Base-by-base conservation (phyloP, 169 alveolate species). In the Cryptosporidium viatorum region DNA sequence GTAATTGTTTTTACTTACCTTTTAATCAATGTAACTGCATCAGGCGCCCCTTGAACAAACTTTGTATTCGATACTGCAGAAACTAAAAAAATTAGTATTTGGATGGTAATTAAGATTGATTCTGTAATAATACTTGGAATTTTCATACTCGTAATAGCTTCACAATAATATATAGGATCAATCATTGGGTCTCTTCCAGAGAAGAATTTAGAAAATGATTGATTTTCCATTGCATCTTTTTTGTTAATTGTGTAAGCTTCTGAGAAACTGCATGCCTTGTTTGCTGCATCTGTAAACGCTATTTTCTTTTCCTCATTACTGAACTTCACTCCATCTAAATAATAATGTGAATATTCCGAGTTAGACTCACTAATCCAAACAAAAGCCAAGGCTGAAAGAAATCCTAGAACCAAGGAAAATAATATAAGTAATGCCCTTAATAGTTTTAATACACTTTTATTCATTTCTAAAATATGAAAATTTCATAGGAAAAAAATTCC, bases 191-290 rank as follows among this genome's bases (percentile, higher is more conserved):
- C 52, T 80, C 89, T 59, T 9, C 51, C 68, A 23, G 69, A 33
- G 29, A 80, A 80, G 50, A 80, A 80, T 12, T 8, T n/a, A 21
- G 89, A 31, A 65, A 80, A 80, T 5, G 21, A 14, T 0, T 41
- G 73, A 45, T 62, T 80, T 1, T 67, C 43, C 65, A 62, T 65
- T 9, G 89, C 73, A 41, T 80, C 73, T 16, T 12, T 23, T 41
- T n/a, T 8, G 48, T 80, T 80, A 21, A 80, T 48, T 39, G 41
- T 29, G 10, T 80, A 80, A 62, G 89, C 73, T 65, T 80, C 80
- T 9, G 89, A 80, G 62, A 62, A 80, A n/a, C 62, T 80, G 26
- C 89, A 80, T 29, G 89, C 89, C 48, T 26, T 80, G 45, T 59
- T 80, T 1, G 21, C n/a, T 39, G 89, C 89, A 62, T 80, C 73